Evolutionary conservation across 345 rosid species (phyloP), one percentile per base, ranked within the genome.

Genomic region (Pseudoturritis turrita): DNA sequence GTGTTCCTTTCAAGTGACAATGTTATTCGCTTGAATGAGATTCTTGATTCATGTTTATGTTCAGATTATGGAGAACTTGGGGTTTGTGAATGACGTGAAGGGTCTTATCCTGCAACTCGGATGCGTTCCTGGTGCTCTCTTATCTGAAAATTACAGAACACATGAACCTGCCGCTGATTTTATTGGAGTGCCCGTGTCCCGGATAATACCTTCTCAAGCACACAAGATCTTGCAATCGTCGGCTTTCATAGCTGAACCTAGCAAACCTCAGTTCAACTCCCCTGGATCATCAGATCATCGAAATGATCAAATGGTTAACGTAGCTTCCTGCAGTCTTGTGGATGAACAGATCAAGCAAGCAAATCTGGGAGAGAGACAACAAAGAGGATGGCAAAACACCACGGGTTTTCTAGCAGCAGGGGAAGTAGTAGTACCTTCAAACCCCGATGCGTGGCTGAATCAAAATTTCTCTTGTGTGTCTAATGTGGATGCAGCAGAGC

Each of bases 61-160:
- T 75, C 92, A 95, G 99, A 87, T 92, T 50, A 60, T 79, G 83
- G 98, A 95, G 88, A 85, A 90, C 55, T 37, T 81, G 81, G 94
- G 85, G 67, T 89, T 89, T 74, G 88, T 95, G 78, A 86, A 86
- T 79, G 79, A 83, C 41, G 94, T 85, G 63, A 89, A 81, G 82
- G 80, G 86, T 76, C 84, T 87, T 47, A 85, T 92, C 62, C 79
- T 89, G 73, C 94, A 83, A 78, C 82, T 95, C 15, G 96, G 97
- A 68, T 85, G 85, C 37, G 77, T 85, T 65, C 94, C 94, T 2
- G 90, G 91, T 47, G 88, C 89, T 49, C 89, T 91, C 59, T 79
- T 83, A 55, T 85, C 90, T 45, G 89, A 85, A 55, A 56, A 71
- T 25, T 77, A 83, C 57, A 78, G 73, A 58, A 54, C 75, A 35